Evolutionary conservation across 257 asterid species (phyloP), one percentile per base, ranked within the genome.

Genomic region (Anisodus acutangulus): DNA sequence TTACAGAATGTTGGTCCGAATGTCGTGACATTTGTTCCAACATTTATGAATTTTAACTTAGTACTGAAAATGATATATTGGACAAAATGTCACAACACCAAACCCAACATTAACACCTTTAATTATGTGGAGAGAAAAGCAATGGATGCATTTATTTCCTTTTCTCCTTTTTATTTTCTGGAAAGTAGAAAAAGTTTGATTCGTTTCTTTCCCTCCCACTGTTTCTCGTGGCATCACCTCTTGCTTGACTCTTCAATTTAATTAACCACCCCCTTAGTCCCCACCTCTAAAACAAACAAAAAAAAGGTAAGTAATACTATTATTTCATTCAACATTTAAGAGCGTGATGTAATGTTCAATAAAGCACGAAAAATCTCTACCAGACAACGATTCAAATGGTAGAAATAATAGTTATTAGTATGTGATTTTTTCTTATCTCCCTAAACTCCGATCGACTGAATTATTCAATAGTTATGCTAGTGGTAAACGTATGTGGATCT

Each of bases 191-290:
- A 47, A 19, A 72, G 80, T 72, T 45, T 59, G 80, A 16, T 72
- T 47, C 60, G 1, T 31, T 71, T 47, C 19, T 45, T 45, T 47
- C 4, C 80, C 60, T 19, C 80, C 39, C 60, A 47, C 80, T 72
- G 41, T 72, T n/a, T 72, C 59, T 19, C 80, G 80, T 72, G 80
- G 57, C 4, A 72, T 45, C 80, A 72, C 10, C 35, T 47, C 60
- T 19, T 72, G 47, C 58, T 72, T 10, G 60, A 72, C 80, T 72
- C 59, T 72, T 35, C 59, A n/a, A 72, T 47, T 67, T 37, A 67
- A 67, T 31, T 45, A 55, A 6, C 57, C 58, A 57, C 12, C 15
- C 2, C 62, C 19, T n/a, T 55, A 13, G 6, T 0, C 17, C 35
- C 35, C 35, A 31, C 63, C 22, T 9, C 22, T 22, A 17, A 58